These are phyloP conservation scores for Cyclotella cryptica DNA, from an alignment of 108 stramenopile genomes.

Conservation along the genomic window DNA sequence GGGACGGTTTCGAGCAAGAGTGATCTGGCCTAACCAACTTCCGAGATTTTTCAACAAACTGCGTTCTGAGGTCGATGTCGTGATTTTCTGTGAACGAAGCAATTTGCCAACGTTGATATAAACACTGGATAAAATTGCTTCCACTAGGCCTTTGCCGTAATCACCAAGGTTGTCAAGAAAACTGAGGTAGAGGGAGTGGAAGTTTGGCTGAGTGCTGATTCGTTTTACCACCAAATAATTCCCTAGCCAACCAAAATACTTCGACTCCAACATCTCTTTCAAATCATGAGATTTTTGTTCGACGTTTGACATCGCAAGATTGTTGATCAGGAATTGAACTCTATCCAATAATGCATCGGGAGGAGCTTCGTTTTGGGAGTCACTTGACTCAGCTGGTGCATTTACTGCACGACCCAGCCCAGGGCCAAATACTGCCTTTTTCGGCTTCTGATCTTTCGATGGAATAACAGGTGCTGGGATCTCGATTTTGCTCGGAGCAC, in stretches of 20 bases:
- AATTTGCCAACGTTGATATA: constrained; percentile 94
- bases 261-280: constrained; percentile 83
- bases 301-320: constrained; percentile 93
- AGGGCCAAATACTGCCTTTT: constrained; percentile 85
- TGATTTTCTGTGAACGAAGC: constrained; percentile 93
- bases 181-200: constrained; percentile 92
- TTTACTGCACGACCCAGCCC: constrained; percentile 86
- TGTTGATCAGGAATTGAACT: constrained; percentile 98
- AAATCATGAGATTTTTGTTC: constrained; percentile 92
- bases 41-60: constrained; percentile 98
- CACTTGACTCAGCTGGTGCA: constrained; percentile 45
- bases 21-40: constrained; percentile 98
- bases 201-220: constrained; percentile 98
- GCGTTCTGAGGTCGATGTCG: constrained; percentile 95
- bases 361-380: constrained; percentile 82
- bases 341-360: constrained; percentile 90
- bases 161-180: constrained; percentile 95
- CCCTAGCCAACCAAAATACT: constrained; percentile 97
- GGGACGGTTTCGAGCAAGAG: constrained; percentile 96
- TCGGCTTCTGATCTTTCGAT: constrained; percentile 44
- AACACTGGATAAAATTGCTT: constrained; percentile 91
- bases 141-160: constrained; percentile 89
- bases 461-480: constrained; percentile 26
- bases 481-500: constrained; percentile 33
- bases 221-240: constrained; percentile 98